Evolutionary conservation across 306 rosid genomes (phyloP).

Genomic region (Senna tora): DNA sequence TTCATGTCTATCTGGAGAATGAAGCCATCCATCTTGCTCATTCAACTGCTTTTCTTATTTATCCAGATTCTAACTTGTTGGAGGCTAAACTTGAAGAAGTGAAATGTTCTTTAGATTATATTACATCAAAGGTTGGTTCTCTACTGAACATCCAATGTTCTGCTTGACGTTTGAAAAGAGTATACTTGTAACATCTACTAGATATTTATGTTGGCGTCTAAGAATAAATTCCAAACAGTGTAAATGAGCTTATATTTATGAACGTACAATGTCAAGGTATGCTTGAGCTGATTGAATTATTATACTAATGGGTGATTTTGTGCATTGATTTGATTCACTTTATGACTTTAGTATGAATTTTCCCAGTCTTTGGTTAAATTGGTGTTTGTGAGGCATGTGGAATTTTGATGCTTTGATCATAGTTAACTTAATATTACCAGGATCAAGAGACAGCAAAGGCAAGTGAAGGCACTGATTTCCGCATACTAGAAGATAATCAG

Average conservation of each 20-base stretch:
- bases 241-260: background rate
- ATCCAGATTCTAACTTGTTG: constrained; percentile 59
- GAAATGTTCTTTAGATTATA: constrained; percentile 52
- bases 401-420: constrained; percentile 19
- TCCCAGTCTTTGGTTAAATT: background rate
- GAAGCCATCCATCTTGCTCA: background rate
- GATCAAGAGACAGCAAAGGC: constrained; percentile 45
- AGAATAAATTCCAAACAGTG: background rate
- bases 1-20: background rate
- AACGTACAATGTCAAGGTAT: background rate
- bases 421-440: constrained; percentile 46
- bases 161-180: background rate
- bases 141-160: background rate
- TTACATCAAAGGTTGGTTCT: constrained; percentile 61
- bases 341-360: background rate
- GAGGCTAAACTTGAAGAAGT: constrained; percentile 60
- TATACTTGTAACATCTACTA: background rate
- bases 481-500: constrained; percentile 40
- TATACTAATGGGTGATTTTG: background rate
- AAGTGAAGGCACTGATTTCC: constrained; percentile 40
- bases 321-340: background rate
- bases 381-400: background rate
- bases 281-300: background rate
- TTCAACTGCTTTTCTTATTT: constrained; percentile 9
- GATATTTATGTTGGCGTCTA: background rate